These are phyloP conservation scores for Perkinsus olseni DNA, from an alignment of 169 alveolate genomes.

Conservation along the genomic window DNA sequence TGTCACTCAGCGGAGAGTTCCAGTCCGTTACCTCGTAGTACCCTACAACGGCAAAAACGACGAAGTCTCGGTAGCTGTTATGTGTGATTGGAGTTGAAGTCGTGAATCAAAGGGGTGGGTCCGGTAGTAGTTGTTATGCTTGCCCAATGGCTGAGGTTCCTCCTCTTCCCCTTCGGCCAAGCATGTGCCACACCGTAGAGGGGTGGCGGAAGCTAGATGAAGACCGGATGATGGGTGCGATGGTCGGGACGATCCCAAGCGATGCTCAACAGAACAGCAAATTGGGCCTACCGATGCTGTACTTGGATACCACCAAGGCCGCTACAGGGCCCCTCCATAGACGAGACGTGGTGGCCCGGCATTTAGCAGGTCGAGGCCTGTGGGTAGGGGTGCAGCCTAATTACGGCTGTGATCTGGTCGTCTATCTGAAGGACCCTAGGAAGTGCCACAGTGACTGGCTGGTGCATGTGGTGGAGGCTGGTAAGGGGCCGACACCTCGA, in stretches of 20 bases:
- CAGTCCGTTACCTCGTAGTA: not conserved
- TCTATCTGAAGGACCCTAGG: not conserved
- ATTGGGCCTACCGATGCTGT: not conserved
- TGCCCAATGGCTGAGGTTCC: not conserved
- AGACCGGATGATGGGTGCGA: not conserved
- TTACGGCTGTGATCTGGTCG: not conserved
- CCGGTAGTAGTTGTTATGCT: not conserved
- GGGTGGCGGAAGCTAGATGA: not conserved
- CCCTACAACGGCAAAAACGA: not conserved
- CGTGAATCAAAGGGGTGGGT: not conserved
- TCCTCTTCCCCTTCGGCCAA: not conserved
- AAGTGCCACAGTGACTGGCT: not conserved
- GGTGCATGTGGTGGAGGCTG: not conserved
- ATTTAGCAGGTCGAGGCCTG: not conserved
- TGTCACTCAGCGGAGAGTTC: not conserved
- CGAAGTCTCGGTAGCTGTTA: not conserved
- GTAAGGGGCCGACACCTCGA: not conserved
- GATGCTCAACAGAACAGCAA: not conserved
- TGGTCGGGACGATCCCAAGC: not conserved
- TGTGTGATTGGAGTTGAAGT: not conserved
- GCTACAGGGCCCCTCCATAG: not conserved
- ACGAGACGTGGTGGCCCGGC: not conserved
- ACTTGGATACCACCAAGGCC: not conserved
- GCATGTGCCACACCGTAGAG: not conserved
- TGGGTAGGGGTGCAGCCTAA: not conserved